phyloP scores from a whole-genome alignment of 1,139 yeast species.

The Kluyveromyces marxianus region DNA sequence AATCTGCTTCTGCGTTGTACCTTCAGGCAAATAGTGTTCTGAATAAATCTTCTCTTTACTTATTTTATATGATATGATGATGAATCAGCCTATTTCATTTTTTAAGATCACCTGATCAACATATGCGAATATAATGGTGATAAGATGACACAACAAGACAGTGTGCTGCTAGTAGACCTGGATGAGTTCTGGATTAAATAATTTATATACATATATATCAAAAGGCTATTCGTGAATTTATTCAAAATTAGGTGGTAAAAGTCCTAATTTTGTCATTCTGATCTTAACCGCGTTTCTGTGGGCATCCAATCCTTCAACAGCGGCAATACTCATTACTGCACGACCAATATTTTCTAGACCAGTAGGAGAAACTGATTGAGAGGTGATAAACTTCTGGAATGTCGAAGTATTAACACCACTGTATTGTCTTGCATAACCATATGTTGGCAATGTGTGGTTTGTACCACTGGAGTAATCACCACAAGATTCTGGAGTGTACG shows the following conservation, averaged over 20 bases:
- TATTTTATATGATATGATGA: too few species aligned
- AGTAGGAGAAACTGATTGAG: slow-evolving; percentile 79
- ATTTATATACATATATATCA: too few species aligned
- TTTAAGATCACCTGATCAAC: too few species aligned
- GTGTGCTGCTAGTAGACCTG: too few species aligned
- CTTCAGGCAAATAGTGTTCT: too few species aligned
- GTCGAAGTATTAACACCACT: slow-evolving; percentile 96
- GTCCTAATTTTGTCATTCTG: slow-evolving; percentile 74
- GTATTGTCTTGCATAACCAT: slow-evolving; percentile 95
- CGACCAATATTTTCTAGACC: slow-evolving; percentile 85
- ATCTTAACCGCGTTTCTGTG: slow-evolving; percentile 95
- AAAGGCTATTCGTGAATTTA: slow-evolving; percentile 7
- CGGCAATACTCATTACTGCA: slow-evolving; percentile 96
- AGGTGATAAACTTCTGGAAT: slow-evolving; percentile 88
- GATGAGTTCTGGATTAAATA: too few species aligned
- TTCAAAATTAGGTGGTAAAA: slow-evolving; percentile 29
- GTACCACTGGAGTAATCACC: slow-evolving; percentile 98
- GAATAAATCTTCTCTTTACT: too few species aligned
- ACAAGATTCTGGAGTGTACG: slow-evolving; percentile 93
- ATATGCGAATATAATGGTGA: too few species aligned
- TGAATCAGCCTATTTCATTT: too few species aligned
- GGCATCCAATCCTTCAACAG: slow-evolving; percentile 92
- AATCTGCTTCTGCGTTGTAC: too few species aligned
- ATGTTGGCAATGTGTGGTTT: slow-evolving; percentile 94
- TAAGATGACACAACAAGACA: too few species aligned